Evolutionary conservation across 2,329 filamentous ascomycete species (phyloP).

Genomic region (Monosporascus sp.): DNA sequence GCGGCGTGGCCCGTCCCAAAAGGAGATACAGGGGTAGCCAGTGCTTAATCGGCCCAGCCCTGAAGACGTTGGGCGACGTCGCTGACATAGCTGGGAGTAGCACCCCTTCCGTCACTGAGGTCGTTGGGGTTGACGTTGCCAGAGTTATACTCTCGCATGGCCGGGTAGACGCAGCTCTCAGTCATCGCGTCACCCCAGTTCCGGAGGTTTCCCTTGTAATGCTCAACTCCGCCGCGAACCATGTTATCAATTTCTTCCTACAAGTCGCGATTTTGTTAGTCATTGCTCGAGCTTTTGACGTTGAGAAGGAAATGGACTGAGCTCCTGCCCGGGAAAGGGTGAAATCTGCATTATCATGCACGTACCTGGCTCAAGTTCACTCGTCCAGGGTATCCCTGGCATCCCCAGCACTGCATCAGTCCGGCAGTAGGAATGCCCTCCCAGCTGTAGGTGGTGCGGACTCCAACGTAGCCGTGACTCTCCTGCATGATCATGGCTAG

Average conservation of each 20-base stretch:
- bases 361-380: constrained; percentile 26
- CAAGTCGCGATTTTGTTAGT: too few relatives aligned
- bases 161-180: constrained; percentile 31
- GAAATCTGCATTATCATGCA: neutral
- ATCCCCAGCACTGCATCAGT: constrained; percentile 34
- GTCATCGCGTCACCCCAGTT: constrained; percentile 22
- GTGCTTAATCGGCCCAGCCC: constrained; percentile 27
- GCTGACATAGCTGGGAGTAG: constrained; percentile 32
- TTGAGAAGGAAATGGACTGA: too few relatives aligned
- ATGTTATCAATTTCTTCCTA: constrained; percentile 27
- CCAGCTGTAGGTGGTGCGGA: constrained; percentile 27
- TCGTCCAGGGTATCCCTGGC: constrained; percentile 28
- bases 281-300: too few relatives aligned
- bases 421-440: constrained; percentile 30
- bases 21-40: too few relatives aligned
- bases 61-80: constrained; percentile 33
- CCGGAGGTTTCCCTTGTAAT: constrained; percentile 24
- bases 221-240: constrained; percentile 23
- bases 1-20: too few relatives aligned
- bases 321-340: too few relatives aligned
- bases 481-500: constrained; percentile 38
- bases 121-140: constrained; percentile 29
- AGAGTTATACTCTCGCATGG: constrained; percentile 35
- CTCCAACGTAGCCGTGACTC: constrained; percentile 33
- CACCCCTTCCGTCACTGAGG: constrained; percentile 30